phyloP scores from a whole-genome alignment of 2,329 filamentous ascomycete genomes.

The Cadophora sp. region DNA sequence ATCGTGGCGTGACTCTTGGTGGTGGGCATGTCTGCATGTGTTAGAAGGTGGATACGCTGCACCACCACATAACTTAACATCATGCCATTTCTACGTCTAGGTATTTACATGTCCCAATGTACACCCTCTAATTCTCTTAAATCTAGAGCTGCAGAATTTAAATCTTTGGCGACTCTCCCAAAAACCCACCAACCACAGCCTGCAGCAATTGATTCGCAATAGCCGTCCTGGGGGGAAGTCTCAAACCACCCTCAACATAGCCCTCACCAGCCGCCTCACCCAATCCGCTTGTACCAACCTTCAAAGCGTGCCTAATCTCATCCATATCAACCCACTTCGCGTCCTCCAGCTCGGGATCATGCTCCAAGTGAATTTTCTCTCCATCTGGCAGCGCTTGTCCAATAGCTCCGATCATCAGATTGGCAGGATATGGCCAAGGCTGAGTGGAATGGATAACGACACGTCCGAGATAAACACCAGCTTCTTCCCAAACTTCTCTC shows the following conservation, averaged over 20 bases:
- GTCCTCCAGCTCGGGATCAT: slow-evolving; percentile 90
- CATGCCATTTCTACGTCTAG: slow-evolving; percentile 23
- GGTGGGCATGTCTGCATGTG: not conserved
- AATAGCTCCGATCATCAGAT: slow-evolving; percentile 86
- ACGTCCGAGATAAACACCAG: slow-evolving; percentile 76
- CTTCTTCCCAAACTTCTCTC: slow-evolving; percentile 86
- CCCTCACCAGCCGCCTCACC: slow-evolving; percentile 68
- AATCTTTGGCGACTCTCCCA: slow-evolving; percentile 49
- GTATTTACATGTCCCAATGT: slow-evolving; percentile 21
- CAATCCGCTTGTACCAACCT: slow-evolving; percentile 69
- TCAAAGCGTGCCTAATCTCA: slow-evolving; percentile 78
- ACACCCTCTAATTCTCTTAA: slow-evolving; percentile 14
- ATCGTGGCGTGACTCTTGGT: not conserved
- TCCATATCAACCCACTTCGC: slow-evolving; percentile 88
- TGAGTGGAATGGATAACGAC: slow-evolving; percentile 85
- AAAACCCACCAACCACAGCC: slow-evolving; percentile 79
- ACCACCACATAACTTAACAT: not conserved
- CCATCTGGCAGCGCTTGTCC: slow-evolving; percentile 82
- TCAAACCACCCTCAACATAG: slow-evolving; percentile 78
- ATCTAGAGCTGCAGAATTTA: slow-evolving; percentile 27
- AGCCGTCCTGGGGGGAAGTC: slow-evolving; percentile 83
- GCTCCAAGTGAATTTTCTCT: slow-evolving; percentile 80
- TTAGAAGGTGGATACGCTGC: not conserved
- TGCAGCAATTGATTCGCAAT: slow-evolving; percentile 90
- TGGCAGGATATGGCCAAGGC: slow-evolving; percentile 87